Base-by-base conservation (phyloP, 768 basidiomycete genomes). In the Boletus barrowsii region DNA sequence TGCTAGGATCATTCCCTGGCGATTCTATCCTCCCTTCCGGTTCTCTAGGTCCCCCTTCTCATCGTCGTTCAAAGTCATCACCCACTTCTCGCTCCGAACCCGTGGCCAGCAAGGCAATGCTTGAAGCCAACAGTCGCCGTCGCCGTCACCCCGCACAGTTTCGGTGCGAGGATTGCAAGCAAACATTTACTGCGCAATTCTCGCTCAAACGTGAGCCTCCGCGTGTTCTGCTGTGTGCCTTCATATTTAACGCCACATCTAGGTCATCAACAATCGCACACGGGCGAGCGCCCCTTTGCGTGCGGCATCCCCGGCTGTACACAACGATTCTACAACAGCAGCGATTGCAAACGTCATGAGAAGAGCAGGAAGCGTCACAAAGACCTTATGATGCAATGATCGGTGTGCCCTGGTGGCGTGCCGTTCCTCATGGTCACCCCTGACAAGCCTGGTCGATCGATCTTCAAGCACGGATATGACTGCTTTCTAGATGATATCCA, bases 321-420 rank as follows among this genome's bases (percentile, higher is more conserved):
- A 0, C 69, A 70, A 37, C 59, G 57, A 15, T 70, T 70, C 45
- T 71, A 43, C 54, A 70, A 70, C 51, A 68, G 56, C 40, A 72
- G 69, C 11, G 69, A 70, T 18, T 72, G 69, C 52, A 70, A 66
- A 41, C 69, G 69, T 43, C 69, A 70, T 10, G 69, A 70, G 55
- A 70, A 56, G 51, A 72, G 71, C 61, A 59, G 5, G 59, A 72
- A 69, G 42, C 68, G 68, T 55, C 68, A 69, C 26, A 66, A 64
- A 45, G 59, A 59, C 20, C 40, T 63, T 15, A 5, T 30, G 49
- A 52, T 18, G 30, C 39, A 40, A 37, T 59, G 62, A 67, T 61
- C 53, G 49, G 42, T 48, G 32, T 36, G 36, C 53, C 48, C n/a
- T 54, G 32, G 37, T 22, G 42, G 37, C 58, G 53, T 60, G 29